These are phyloP conservation scores for Tetrapisispora phaffii DNA, from an alignment of 805 yeast species.

Conservation along the genomic window DNA sequence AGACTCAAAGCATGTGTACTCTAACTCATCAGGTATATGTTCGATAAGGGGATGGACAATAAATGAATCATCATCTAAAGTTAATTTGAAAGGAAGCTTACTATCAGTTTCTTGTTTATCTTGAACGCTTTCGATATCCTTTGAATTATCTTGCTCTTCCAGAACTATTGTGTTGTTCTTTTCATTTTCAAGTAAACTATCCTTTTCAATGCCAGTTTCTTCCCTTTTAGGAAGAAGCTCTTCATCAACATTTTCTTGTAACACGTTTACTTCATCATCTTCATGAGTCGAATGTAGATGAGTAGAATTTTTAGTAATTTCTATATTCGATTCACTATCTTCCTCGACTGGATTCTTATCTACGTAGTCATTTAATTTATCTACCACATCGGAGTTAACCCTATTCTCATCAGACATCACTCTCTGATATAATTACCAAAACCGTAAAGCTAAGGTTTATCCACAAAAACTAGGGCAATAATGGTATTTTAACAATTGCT, in stretches of 20 bases:
- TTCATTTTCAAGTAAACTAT: too few relatives aligned
- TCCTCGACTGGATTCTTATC: background rate
- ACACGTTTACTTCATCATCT: too few relatives aligned
- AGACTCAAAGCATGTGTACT: conserved; percentile 20
- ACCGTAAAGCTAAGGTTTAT: too few relatives aligned
- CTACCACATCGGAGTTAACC: background rate
- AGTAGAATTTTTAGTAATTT: too few relatives aligned
- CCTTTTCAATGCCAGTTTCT: too few relatives aligned
- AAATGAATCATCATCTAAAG: conserved; percentile 17
- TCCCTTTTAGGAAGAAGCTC: too few relatives aligned
- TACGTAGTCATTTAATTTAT: background rate
- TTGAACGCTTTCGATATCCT: background rate
- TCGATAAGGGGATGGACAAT: conserved; percentile 16
- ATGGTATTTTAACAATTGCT: too few relatives aligned
- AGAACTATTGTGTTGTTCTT: too few relatives aligned
- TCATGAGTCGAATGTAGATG: too few relatives aligned
- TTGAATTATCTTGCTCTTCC: background rate
- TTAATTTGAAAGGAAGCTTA: background rate
- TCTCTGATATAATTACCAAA: background rate
- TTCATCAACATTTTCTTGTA: too few relatives aligned
- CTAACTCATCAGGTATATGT: conserved; percentile 18
- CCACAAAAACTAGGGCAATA: too few relatives aligned
- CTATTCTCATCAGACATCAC: background rate
- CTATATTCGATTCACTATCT: background rate
- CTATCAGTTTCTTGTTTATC: background rate